Evolutionary conservation across 2,329 filamentous ascomycete species (phyloP).

Genomic region (Xylaria sp.): DNA sequence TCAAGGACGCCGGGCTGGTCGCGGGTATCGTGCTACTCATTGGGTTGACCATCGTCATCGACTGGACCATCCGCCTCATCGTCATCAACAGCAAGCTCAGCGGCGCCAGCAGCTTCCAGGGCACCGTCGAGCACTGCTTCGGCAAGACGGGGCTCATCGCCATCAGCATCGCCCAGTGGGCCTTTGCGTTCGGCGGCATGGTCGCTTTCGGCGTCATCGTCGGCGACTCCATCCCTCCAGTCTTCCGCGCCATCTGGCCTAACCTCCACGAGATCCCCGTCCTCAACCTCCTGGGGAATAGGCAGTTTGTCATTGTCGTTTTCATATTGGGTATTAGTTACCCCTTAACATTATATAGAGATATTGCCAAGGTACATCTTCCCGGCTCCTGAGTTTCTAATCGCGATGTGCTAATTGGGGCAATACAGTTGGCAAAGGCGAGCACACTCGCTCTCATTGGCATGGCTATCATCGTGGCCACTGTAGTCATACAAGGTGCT

Average conservation of each 20-base stretch:
- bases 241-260: slow-evolving; percentile 84
- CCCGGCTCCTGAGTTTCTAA: neutral
- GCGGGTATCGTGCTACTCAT: slow-evolving; percentile 83
- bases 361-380: slow-evolving; percentile 85
- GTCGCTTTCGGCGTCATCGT: slow-evolving; percentile 98
- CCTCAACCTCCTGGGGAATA: slow-evolving; percentile 82
- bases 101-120: slow-evolving; percentile 92
- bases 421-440: slow-evolving; percentile 88
- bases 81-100: slow-evolving; percentile 98
- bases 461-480: slow-evolving; percentile 90
- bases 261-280: slow-evolving; percentile 76
- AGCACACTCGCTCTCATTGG: slow-evolving; percentile 91
- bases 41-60: slow-evolving; percentile 81
- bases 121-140: slow-evolving; percentile 95
- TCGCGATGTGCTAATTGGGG: slow-evolving; percentile 12
- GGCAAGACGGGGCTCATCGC: slow-evolving; percentile 87
- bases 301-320: slow-evolving; percentile 85
- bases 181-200: slow-evolving; percentile 99
- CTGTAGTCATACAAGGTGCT: slow-evolving; percentile 85
- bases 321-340: slow-evolving; percentile 88
- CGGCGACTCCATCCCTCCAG: slow-evolving; percentile 94
- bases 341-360: slow-evolving; percentile 90
- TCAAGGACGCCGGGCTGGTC: slow-evolving; percentile 87
- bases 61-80: slow-evolving; percentile 98
- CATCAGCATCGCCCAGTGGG: slow-evolving; percentile 92